Conservation (phyloP, 2,329 filamentous ascomycete species). For the Dothistroma septosporum region DNA sequence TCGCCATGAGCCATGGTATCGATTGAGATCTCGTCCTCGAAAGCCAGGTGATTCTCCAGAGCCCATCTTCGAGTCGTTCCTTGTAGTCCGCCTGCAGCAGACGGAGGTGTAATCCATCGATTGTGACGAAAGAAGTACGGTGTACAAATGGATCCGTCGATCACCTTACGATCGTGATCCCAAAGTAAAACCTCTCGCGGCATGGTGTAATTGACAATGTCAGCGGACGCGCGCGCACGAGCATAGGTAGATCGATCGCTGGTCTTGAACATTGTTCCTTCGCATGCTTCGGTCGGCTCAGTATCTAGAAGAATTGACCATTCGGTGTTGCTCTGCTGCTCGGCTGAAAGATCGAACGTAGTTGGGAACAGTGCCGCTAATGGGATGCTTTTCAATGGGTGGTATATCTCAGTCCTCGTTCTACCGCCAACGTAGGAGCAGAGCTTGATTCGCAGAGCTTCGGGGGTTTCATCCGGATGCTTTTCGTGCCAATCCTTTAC, state of each 20-base stretch:
- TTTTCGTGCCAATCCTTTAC: constrained; percentile 33
- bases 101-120: constrained; percentile 74
- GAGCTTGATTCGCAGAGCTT: constrained; percentile 46
- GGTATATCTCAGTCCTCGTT: constrained; percentile 39
- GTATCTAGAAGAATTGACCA: constrained; percentile 51
- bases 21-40: constrained; percentile 59
- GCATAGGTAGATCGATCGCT: constrained; percentile 70
- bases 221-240: constrained; percentile 60
- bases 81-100: constrained; percentile 68
- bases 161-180: constrained; percentile 62
- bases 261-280: constrained; percentile 85
- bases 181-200: constrained; percentile 70
- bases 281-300: constrained; percentile 47
- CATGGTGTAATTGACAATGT: constrained; percentile 41
- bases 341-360: constrained; percentile 44
- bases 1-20: constrained; percentile 66
- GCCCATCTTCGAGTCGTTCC: constrained; percentile 82
- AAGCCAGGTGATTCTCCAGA: constrained; percentile 63
- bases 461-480: constrained; percentile 27
- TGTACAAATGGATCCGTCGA: constrained; percentile 78
- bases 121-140: constrained; percentile 72
- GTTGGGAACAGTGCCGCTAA: constrained; percentile 56
- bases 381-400: constrained; percentile 39
- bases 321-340: constrained; percentile 25
- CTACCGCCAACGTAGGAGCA: constrained; percentile 51